A percentile compares a stretch with the other conserved stretches of the same genome.
These are phyloP conservation scores for Miscanthus sacchariflorus DNA, from an alignment of 202 grass and related monocot genomes.

Conservation along the genomic window DNA sequence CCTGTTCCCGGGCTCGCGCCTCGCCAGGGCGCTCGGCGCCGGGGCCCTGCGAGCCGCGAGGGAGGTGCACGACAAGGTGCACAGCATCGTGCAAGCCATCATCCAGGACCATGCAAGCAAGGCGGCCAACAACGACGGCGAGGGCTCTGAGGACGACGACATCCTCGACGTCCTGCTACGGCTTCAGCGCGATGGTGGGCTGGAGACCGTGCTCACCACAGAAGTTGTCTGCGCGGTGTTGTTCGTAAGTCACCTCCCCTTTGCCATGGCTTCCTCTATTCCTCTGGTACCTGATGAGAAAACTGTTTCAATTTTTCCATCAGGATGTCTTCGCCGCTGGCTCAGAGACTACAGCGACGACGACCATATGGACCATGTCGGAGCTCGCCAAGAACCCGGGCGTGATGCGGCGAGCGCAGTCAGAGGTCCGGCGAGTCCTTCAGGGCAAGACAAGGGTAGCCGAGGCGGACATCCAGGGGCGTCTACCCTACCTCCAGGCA, in stretches of 20 bases:
- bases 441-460: not conserved
- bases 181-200: conserved; percentile 25
- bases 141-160: not conserved
- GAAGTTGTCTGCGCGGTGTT: conserved; percentile 19
- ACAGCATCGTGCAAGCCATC: conserved; percentile 42
- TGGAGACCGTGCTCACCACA: conserved; percentile 20
- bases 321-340: conserved; percentile 48
- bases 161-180: conserved; percentile 31
- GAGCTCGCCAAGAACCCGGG: conserved; percentile 11
- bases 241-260: conserved; percentile 17
- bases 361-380: conserved; percentile 54
- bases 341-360: conserved; percentile 48
- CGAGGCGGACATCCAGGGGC: conserved; percentile 33
- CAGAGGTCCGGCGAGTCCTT: conserved; percentile 43
- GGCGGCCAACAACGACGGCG: not conserved
- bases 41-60: not conserved
- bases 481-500: conserved; percentile 33
- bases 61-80: conserved; percentile 33
- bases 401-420: conserved; percentile 33
- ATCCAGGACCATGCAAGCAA: conserved; percentile 36
- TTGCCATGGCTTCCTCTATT: not conserved
- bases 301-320: not conserved
- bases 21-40: conserved; percentile 18
- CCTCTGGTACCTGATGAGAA: not conserved
- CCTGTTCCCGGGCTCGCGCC: conserved; percentile 45